Base-by-base conservation (phyloP, 2,329 filamentous ascomycete genomes). In the Curvularia sp. region DNA sequence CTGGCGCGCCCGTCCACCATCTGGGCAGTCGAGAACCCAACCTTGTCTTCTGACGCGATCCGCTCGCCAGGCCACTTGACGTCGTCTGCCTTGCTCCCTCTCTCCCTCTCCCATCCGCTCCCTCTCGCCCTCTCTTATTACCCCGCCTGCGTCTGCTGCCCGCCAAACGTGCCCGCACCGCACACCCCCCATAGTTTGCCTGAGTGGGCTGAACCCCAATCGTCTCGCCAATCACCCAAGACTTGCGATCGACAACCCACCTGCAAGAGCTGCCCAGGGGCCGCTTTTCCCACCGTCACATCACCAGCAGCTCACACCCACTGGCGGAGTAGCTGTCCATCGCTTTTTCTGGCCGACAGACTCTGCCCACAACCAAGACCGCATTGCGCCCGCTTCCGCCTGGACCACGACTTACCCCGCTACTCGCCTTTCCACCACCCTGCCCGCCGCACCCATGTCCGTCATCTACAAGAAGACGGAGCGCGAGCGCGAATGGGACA, bases 401-500 rank as follows among this genome's bases (percentile, higher is more conserved):
- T 46, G 24, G 18, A 46, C 38, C 35, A 43, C 48, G 31, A 38
- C 28, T 46, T 52, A 41, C 49, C 49, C 52, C 49, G 38, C 42
- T 43, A 42, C 49, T 30, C 48, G 20, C 42, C 35, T 41, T 53
- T 52, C 43, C 43, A 56, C 54, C 42, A 52, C 50, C 26, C 18
- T 49, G 9, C 42, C 20, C 53, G n/a, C 15, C 50, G 33, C 60
- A 60, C 44, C 62, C 70, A 80, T 80, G 80, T 83, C 81, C 42
- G 77, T 78, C 69, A 72, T 81, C 64, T 80, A 78, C 71, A 79
- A 69, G 61, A 57, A 61, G 49, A 67, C 74, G 60, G 80, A 82
- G 53, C 76, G 79, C 50, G 78, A 81, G 66, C 77, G 79, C 62
- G 79, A 81, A 65, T 80, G 78, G 72, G 79, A 81, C 44, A 71